A percentile compares a stretch with the other conserved stretches of the same genome.
These are phyloP conservation scores for Dillenia suffruticosa DNA, from an alignment of 164 flowering plant species.

Conservation along the genomic window DNA sequence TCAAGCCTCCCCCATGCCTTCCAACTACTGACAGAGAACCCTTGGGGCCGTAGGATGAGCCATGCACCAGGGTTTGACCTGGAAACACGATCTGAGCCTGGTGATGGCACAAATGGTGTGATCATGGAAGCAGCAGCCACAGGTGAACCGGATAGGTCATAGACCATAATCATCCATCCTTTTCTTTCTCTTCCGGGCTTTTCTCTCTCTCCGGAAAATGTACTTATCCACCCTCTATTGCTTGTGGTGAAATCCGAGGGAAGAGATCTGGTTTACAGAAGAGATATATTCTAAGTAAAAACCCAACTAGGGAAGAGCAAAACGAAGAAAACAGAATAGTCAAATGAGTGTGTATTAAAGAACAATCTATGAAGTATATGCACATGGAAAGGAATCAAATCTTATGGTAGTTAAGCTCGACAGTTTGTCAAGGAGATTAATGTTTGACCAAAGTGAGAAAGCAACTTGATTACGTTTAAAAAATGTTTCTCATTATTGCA, in stretches of 20 bases:
- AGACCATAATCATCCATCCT: conserved; percentile 89
- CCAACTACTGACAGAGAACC: conserved; percentile 61
- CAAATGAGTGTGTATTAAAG: background rate
- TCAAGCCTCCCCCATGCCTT: conserved; percentile 97
- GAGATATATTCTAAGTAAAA: background rate
- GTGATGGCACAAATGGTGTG: conserved; percentile 94
- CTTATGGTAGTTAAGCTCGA: too few relatives aligned
- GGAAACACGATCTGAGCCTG: conserved; percentile 77
- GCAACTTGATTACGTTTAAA: too few relatives aligned
- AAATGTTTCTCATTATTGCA: too few relatives aligned
- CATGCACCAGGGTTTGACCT: conserved; percentile 93
- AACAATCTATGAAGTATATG: too few relatives aligned
- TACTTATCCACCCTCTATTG: conserved; percentile 47
- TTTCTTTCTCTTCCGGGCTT: conserved; percentile 60
- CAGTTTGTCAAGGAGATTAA: too few relatives aligned
- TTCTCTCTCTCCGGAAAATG: conserved; percentile 47
- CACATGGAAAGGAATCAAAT: too few relatives aligned
- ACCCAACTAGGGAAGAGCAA: background rate
- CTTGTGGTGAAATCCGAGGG: conserved; percentile 47
- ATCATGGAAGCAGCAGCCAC: conserved; percentile 96
- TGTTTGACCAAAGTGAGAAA: too few relatives aligned
- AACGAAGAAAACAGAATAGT: background rate
- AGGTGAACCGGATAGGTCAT: conserved; percentile 92
- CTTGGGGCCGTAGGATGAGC: conserved; percentile 85
- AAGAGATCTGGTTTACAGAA: conserved; percentile 44